phyloP scores from a whole-genome alignment of 805 yeast genomes.

The Ogataea ramenticola region DNA sequence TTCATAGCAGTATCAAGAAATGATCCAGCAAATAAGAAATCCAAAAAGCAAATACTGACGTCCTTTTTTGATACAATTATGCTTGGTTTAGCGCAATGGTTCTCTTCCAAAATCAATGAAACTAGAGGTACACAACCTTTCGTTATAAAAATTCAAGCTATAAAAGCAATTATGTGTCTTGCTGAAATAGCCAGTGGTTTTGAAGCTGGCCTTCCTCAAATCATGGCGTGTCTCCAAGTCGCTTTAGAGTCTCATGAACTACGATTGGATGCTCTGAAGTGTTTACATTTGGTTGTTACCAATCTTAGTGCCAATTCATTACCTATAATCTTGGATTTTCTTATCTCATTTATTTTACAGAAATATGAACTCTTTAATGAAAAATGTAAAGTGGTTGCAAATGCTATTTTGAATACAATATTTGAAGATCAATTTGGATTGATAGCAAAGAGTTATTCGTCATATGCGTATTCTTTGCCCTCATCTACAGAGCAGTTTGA shows the following conservation, averaged over 20 bases:
- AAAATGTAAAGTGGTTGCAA: slow-evolving; percentile 44
- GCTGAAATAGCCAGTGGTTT: slow-evolving; percentile 41
- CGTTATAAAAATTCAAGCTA: slow-evolving; percentile 61
- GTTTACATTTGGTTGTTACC: slow-evolving; percentile 59
- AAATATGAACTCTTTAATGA: slow-evolving; percentile 48
- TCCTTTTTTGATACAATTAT: slow-evolving; percentile 30
- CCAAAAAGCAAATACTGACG: slow-evolving; percentile 15
- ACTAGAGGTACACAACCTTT: slow-evolving; percentile 64
- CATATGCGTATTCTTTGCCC: slow-evolving; percentile 48
- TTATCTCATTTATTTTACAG: slow-evolving; percentile 67
- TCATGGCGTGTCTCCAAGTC: slow-evolving; percentile 78
- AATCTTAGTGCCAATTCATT: slow-evolving; percentile 51
- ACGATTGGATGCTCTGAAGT: slow-evolving; percentile 52
- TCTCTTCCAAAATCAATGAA: slow-evolving; percentile 74
- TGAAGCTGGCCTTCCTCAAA: slow-evolving; percentile 64
- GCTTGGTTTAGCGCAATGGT: slow-evolving; percentile 68
- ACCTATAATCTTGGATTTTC: slow-evolving; percentile 61
- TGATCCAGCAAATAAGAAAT: slow-evolving; percentile 7
- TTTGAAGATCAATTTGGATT: slow-evolving; percentile 26
- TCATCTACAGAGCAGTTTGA: slow-evolving; percentile 29
- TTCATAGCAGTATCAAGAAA: slow-evolving; percentile 15
- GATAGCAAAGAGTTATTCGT: slow-evolving; percentile 34
- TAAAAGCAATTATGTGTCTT: slow-evolving; percentile 67
- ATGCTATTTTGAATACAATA: slow-evolving; percentile 36
- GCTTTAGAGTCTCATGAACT: slow-evolving; percentile 59